Evolutionary conservation across 2,329 filamentous ascomycete genomes (phyloP).

Genomic region (Aureobasidium melanogenum): DNA sequence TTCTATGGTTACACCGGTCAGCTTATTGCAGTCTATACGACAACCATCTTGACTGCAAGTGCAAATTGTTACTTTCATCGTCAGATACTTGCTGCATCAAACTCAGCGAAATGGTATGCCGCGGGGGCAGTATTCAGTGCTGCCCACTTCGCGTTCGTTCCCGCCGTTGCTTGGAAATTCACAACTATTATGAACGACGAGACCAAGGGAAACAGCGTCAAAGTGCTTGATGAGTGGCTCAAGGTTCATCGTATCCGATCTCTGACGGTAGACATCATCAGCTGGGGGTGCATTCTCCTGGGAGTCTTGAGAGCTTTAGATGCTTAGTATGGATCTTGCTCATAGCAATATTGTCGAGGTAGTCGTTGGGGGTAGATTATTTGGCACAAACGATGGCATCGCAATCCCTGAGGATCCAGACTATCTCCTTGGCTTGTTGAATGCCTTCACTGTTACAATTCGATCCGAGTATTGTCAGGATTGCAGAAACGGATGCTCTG

Average conservation of each 20-base stretch:
- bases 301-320: neutral
- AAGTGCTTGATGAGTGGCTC: neutral
- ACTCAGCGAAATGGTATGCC: neutral
- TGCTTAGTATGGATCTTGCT: neutral
- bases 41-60: neutral
- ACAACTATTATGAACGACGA: neutral
- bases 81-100: neutral
- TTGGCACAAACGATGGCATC: neutral
- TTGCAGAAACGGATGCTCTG: neutral
- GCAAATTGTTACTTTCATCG: neutral
- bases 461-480: neutral
- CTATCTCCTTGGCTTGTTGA: neutral
- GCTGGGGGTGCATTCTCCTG: neutral
- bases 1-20: neutral
- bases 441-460: no score
- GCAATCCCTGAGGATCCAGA: neutral
- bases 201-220: neutral
- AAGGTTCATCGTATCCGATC: neutral
- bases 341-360: neutral
- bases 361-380: neutral
- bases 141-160: neutral
- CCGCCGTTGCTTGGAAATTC: neutral
- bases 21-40: neutral
- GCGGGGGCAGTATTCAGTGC: neutral
- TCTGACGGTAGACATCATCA: neutral